These are phyloP conservation scores for Diaporthe sp. DNA, from an alignment of 2,329 filamentous ascomycete genomes.

Conservation along the genomic window DNA sequence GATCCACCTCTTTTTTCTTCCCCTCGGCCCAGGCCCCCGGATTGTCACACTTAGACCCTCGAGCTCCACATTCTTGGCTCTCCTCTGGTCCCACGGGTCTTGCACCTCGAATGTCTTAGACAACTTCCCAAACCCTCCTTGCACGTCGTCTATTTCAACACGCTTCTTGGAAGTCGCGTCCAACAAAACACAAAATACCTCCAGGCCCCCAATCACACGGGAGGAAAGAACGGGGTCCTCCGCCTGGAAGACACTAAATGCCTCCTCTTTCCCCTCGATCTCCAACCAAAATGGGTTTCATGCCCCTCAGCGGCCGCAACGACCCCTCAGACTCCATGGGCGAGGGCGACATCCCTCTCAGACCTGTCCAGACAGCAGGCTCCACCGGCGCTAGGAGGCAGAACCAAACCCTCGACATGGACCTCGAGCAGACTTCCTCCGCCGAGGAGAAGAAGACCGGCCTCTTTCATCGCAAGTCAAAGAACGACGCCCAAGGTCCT, in stretches of 20 bases:
- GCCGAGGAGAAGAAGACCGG: constrained; percentile 60
- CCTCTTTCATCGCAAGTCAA: constrained; percentile 54
- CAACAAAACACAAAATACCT: background rate
- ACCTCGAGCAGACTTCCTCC: constrained; percentile 43
- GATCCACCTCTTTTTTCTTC: constrained; percentile 28
- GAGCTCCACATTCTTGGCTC: constrained; percentile 30
- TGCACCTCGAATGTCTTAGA: constrained; percentile 13
- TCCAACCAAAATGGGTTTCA: constrained; percentile 59
- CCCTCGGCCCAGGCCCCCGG: constrained; percentile 14
- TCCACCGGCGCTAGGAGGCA: constrained; percentile 62
- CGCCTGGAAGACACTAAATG: constrained; percentile 36
- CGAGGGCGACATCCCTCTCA: constrained; percentile 67
- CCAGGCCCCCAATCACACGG: background rate
- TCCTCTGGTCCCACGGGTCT: constrained; percentile 10
- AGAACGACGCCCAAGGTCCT: constrained; percentile 45
- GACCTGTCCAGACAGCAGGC: constrained; percentile 67
- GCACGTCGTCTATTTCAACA: background rate
- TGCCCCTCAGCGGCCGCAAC: constrained; percentile 55
- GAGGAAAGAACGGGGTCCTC: constrained; percentile 11
- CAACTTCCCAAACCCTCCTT: constrained; percentile 6
- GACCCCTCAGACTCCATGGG: constrained; percentile 50
- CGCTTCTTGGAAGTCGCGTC: background rate
- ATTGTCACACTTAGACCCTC: constrained; percentile 23
- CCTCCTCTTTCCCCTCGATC: constrained; percentile 51
- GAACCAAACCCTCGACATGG: constrained; percentile 53